Percentiles rank a stretch among this genome's conserved stretches.
phyloP scores from a whole-genome alignment of 768 basidiomycete genomes.

The Trametes coccinea region DNA sequence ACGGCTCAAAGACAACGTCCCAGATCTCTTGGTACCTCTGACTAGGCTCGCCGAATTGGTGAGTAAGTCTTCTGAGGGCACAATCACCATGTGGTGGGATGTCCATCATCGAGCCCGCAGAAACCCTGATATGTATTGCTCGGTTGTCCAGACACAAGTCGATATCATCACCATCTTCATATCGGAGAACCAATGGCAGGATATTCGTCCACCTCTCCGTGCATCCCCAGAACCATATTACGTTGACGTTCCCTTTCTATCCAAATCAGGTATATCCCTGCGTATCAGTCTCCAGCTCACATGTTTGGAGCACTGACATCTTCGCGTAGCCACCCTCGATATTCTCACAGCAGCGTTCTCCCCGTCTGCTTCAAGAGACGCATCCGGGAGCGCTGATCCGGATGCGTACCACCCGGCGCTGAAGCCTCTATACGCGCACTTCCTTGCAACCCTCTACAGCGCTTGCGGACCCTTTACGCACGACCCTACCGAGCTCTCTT shows the following conservation, averaged over 20 bases:
- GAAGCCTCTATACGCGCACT: constrained; percentile 63
- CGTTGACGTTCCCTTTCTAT: constrained; percentile 52
- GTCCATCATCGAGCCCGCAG: neutral
- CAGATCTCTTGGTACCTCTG: constrained; percentile 69
- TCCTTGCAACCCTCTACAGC: constrained; percentile 55
- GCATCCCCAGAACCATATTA: constrained; percentile 75
- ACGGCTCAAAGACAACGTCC: constrained; percentile 57
- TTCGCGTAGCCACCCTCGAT: constrained; percentile 33
- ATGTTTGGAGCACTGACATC: neutral
- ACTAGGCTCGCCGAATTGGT: constrained; percentile 74
- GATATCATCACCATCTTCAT: constrained; percentile 62
- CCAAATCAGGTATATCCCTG: constrained; percentile 57
- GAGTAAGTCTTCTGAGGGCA: constrained; percentile 23
- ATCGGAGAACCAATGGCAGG: constrained; percentile 69
- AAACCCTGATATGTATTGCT: neutral
- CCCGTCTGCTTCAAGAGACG: constrained; percentile 1
- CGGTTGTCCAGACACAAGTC: constrained; percentile 48
- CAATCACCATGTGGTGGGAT: neutral
- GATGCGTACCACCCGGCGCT: constrained; percentile 56
- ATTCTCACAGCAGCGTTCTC: constrained; percentile 44
- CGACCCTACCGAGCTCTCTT: constrained; percentile 69
- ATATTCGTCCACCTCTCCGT: constrained; percentile 67
- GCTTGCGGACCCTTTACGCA: constrained; percentile 64
- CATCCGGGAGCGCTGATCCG: constrained; percentile 14
- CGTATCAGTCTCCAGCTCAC: neutral